Evolutionary conservation across 2,329 filamentous ascomycete species (phyloP).

Genomic region (Penicillium frequentans): DNA sequence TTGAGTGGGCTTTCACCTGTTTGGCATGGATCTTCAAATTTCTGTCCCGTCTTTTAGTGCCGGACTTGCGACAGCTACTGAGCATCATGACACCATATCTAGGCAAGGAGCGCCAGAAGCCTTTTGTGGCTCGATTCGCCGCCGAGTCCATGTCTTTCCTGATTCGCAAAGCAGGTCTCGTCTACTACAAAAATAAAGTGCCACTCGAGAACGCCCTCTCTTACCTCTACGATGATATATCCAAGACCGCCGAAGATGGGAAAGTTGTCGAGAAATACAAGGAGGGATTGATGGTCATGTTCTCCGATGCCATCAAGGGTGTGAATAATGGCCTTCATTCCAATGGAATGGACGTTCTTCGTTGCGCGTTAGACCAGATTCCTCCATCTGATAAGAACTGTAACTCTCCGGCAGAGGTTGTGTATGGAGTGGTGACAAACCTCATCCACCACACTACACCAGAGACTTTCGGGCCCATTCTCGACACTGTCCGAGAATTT

Average conservation of each 20-base stretch:
- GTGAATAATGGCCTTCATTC: constrained; percentile 60
- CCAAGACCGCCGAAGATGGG: constrained; percentile 30
- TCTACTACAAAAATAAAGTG: constrained; percentile 69
- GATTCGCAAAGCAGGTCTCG: constrained; percentile 79
- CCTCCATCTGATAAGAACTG: constrained; percentile 30
- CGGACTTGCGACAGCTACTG: constrained; percentile 81
- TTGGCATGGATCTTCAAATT: constrained; percentile 98
- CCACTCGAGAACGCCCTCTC: constrained; percentile 70
- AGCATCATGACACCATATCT: constrained; percentile 80
- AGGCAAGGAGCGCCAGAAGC: constrained; percentile 77
- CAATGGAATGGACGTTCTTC: constrained; percentile 54
- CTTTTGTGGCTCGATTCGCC: constrained; percentile 86
- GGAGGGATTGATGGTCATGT: constrained; percentile 87
- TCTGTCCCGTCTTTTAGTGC: constrained; percentile 79
- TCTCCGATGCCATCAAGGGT: constrained; percentile 75
- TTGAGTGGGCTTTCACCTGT: constrained; percentile 95
- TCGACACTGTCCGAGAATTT: constrained; percentile 61
- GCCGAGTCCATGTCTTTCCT: constrained; percentile 95
- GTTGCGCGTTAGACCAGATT: constrained; percentile 48
- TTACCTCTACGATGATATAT: constrained; percentile 70
- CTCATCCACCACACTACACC: constrained; percentile 77
- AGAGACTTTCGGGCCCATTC: constrained; percentile 70
- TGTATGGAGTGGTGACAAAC: constrained; percentile 75
- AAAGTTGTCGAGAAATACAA: constrained; percentile 62
- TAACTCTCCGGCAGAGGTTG: constrained; percentile 52